phyloP scores from a whole-genome alignment of 2,329 filamentous ascomycete species.

The Cercospora sesami region DNA sequence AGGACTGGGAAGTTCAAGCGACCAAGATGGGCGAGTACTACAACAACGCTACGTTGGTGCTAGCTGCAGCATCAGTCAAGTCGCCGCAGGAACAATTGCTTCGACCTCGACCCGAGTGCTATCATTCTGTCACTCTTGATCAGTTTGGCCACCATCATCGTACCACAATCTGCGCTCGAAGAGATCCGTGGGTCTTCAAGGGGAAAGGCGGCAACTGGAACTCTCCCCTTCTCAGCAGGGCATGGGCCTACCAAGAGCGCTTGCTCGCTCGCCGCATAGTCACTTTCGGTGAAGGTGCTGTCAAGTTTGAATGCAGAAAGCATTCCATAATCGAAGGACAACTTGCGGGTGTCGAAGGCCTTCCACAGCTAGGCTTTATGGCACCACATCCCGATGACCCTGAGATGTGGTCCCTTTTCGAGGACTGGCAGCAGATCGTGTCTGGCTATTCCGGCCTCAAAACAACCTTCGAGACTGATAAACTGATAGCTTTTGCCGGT shows the following conservation, averaged over 20 bases:
- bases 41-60: not conserved
- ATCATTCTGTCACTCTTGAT: not conserved
- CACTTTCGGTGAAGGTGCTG: not conserved
- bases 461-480: not conserved
- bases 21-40: conserved; percentile 9
- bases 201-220: not conserved
- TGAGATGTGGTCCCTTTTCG: not conserved
- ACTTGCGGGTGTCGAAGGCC: not conserved
- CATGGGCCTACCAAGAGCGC: not conserved
- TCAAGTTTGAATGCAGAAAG: not conserved
- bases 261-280: not conserved
- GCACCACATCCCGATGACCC: not conserved
- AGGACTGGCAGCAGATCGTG: conserved; percentile 3
- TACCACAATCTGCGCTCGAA: not conserved
- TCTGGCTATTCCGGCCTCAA: not conserved
- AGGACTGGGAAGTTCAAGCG: conserved; percentile 7
- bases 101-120: not conserved
- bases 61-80: not conserved
- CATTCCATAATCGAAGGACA: not conserved
- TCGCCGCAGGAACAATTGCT: not conserved
- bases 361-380: not conserved
- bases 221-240: not conserved
- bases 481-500: conserved; percentile 1
- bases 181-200: not conserved
- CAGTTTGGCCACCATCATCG: not conserved